Evolutionary conservation across 148 eudicot genomes (phyloP), one percentile per base, ranked within the genome.

Genomic region (Spergularia bocconei): DNA sequence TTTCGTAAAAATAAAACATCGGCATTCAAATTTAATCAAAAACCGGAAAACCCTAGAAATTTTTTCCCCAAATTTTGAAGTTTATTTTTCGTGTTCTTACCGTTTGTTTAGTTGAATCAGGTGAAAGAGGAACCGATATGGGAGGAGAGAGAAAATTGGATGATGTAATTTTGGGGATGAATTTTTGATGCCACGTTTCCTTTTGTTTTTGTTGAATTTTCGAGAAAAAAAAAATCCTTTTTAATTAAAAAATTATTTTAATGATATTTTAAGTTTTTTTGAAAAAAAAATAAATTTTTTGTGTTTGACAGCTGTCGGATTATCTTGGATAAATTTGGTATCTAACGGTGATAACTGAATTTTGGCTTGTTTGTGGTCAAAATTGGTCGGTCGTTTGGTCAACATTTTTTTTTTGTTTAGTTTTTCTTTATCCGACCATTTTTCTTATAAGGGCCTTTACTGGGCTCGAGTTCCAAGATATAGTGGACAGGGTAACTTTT

Each of bases 101-200:
- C 55, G 80, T 73, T 70, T 38, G 58, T 75, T 29, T 38, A 7
- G 54, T 7, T 19, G 51, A 65, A 53, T 70, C 39, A 61, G 67
- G 39, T 12, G 33, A 19, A 19, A 14, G 13, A 15, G 36, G 36
- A 29, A 29, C 36, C 36, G 36, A 29, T 0, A 29, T 29, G 36
- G 36, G 36, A 29, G 36, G 74, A 61, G 79, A 70, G 74, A 70
- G 74, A 77, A 69, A 77, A 44, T 16, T 14, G 79, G 79, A 77
- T 69, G 48, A 44, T 44, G 10, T 44, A 44, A 44, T 6, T 44
- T 44, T 44, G 48, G 48, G 48, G 48, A 44, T 44, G 48, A 44
- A 4, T 44, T 44, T 44, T 44, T 4, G 48, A 44, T 44, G 48
- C 48, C 74, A 39, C 19, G 78, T 54, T 5, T 29, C 36, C 4